Conservation (phyloP, 495 filamentous ascomycete genomes). For the Aspergillus olivimuriae region DNA sequence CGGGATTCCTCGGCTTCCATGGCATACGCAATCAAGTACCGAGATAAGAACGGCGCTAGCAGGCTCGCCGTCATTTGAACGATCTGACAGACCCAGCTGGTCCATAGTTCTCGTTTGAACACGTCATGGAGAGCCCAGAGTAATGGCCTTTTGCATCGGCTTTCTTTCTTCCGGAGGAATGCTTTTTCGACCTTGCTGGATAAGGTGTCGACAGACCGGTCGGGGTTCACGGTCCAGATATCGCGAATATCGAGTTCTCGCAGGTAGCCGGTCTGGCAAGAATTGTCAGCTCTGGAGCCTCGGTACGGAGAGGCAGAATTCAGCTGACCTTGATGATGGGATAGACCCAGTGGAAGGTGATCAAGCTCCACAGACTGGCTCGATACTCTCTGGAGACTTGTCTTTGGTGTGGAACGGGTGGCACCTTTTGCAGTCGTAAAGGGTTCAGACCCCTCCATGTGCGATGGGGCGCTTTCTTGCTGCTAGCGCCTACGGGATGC, state of each 20-base stretch:
- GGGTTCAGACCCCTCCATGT: neutral
- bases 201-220: slow-evolving; percentile 62
- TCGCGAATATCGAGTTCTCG: slow-evolving; percentile 78
- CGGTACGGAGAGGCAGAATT: neutral
- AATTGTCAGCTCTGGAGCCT: neutral
- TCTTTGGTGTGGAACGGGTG: neutral
- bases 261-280: slow-evolving; percentile 57
- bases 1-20: slow-evolving; percentile 64
- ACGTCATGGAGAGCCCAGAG: slow-evolving; percentile 80
- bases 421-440: neutral
- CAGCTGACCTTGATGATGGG: neutral
- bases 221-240: slow-evolving; percentile 80
- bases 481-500: too few relatives aligned
- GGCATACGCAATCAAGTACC: slow-evolving; percentile 76
- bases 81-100: slow-evolving; percentile 75
- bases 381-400: neutral
- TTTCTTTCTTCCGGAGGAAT: slow-evolving; percentile 57
- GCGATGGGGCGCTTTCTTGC: too few relatives aligned
- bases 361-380: neutral
- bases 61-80: slow-evolving; percentile 62
- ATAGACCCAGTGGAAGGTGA: neutral
- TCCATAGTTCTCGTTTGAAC: slow-evolving; percentile 76
- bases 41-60: slow-evolving; percentile 64
- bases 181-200: slow-evolving; percentile 56
- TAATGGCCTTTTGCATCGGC: slow-evolving; percentile 68